Evolutionary conservation across 163 green algal genomes (phyloP).

Genomic region (Smithsoniella earleae): DNA sequence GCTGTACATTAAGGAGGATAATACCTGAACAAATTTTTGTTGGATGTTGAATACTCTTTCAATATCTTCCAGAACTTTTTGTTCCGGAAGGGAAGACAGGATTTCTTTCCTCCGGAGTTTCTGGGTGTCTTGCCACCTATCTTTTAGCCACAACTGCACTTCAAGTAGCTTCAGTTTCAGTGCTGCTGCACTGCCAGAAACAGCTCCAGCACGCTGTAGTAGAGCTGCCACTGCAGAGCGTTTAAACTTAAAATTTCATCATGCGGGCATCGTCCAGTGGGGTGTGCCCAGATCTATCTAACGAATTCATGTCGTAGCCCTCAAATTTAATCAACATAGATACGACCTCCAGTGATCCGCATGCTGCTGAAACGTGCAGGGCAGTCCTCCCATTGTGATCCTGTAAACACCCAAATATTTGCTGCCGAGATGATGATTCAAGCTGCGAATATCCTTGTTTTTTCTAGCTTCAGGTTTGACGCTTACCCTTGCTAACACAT

Average conservation of each 20-base stretch:
- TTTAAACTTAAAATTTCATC: not conserved
- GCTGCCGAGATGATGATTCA: not conserved
- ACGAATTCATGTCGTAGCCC: not conserved
- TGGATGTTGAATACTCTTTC: not conserved
- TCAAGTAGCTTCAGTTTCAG: not conserved
- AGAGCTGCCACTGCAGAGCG: slow-evolving; percentile 25
- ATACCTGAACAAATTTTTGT: slow-evolving; percentile 16
- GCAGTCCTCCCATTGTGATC: slow-evolving; percentile 38
- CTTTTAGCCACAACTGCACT: not conserved
- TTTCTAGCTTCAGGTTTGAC: not conserved
- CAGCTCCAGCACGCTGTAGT: not conserved
- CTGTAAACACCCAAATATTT: slow-evolving; percentile 36
- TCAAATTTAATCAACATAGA: slow-evolving; percentile 35
- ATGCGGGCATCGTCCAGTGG: slow-evolving; percentile 26
- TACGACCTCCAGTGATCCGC: slow-evolving; percentile 39
- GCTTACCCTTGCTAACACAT: slow-evolving; percentile 3
- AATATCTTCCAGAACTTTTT: not conserved
- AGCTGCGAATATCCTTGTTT: not conserved
- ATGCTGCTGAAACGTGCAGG: slow-evolving; percentile 39
- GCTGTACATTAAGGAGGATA: not conserved
- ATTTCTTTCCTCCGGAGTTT: not conserved
- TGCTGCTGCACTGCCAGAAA: not conserved
- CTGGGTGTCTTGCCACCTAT: no score
- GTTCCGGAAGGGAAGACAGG: not conserved
- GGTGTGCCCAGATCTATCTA: not conserved